Percentiles rank a stretch among this genome's conserved stretches.
phyloP scores from a whole-genome alignment of 78 protist genomes.

The Dictyostelium intermedium region DNA sequence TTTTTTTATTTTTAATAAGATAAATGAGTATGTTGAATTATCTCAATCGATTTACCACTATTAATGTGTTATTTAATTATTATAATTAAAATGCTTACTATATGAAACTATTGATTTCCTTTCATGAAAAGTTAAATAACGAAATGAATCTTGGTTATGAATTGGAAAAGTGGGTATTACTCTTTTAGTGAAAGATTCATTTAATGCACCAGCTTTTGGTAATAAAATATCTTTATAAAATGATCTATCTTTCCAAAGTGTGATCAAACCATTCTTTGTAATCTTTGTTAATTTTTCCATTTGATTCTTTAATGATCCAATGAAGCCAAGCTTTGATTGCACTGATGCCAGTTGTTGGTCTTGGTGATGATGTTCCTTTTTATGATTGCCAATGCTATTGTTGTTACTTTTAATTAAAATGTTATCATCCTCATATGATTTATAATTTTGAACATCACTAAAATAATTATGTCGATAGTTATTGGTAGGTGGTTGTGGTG shows the following conservation, averaged over 20 bases:
- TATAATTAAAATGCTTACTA: not conserved
- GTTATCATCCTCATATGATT: not conserved
- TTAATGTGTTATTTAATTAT: too few relatives aligned
- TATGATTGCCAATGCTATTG: not conserved
- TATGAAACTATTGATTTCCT: not conserved
- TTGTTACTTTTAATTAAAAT: not conserved
- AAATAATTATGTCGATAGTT: conserved; percentile 3
- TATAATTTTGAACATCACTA: conserved; percentile 4
- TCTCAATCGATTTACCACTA: too few relatives aligned
- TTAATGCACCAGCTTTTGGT: not conserved
- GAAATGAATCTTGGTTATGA: not conserved
- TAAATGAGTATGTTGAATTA: too few relatives aligned
- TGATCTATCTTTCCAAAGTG: not conserved
- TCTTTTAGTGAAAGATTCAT: not conserved
- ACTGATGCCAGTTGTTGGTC: not conserved
- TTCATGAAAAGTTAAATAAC: not conserved
- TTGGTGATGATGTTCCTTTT: not conserved
- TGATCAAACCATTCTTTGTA: not conserved
- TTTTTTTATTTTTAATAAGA: not conserved
- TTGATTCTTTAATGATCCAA: not conserved
- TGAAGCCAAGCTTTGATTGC: not conserved
- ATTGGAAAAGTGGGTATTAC: not conserved
- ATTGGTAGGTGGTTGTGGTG: not conserved
- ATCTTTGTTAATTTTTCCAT: not conserved
- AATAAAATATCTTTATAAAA: not conserved